These are phyloP conservation scores for Wallacemonas sp. DNA, from an alignment of 208 protist genomes.

Conservation along the genomic window DNA sequence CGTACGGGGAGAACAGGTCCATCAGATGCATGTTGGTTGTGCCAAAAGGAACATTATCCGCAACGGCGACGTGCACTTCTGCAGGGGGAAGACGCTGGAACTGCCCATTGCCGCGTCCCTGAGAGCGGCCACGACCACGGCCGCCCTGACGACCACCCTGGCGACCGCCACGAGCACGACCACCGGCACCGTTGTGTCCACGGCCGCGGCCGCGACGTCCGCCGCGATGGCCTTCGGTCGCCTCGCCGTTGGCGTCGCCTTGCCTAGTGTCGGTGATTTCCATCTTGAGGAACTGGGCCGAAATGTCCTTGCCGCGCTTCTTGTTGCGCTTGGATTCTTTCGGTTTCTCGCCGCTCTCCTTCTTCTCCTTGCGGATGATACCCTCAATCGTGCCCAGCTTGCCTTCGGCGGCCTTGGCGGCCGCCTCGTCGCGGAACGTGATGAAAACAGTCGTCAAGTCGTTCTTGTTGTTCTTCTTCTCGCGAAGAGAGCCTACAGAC, in stretches of 20 bases:
- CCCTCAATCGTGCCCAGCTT: conserved; percentile 51
- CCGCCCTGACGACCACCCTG: conserved; percentile 4
- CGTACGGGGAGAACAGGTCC: conserved; percentile 69
- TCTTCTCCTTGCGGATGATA: conserved; percentile 32
- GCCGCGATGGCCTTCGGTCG: conserved; percentile 1
- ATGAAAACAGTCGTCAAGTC: conserved; percentile 84
- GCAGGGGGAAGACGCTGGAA: conserved; percentile 39
- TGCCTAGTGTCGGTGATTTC: conserved; percentile 29
- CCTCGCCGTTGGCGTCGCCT: background rate
- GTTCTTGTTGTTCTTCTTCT: conserved; percentile 78
- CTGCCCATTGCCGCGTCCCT: conserved; percentile 8
- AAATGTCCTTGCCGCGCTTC: conserved; percentile 32
- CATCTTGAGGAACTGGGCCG: conserved; percentile 63
- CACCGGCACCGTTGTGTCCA: background rate
- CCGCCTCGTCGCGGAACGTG: conserved; percentile 56
- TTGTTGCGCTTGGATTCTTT: conserved; percentile 11
- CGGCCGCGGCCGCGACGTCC: background rate
- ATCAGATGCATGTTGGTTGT: conserved; percentile 76
- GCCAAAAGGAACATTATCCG: conserved; percentile 86
- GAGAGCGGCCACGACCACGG: conserved; percentile 16
- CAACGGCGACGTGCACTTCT: conserved; percentile 66
- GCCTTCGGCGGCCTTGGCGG: conserved; percentile 26
- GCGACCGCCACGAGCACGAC: conserved; percentile 14
- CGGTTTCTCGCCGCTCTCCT: background rate
- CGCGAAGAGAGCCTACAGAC: conserved; percentile 75